Evolutionary conservation across 768 basidiomycete genomes (phyloP).

Genomic region (Tremella fuciformis): DNA sequence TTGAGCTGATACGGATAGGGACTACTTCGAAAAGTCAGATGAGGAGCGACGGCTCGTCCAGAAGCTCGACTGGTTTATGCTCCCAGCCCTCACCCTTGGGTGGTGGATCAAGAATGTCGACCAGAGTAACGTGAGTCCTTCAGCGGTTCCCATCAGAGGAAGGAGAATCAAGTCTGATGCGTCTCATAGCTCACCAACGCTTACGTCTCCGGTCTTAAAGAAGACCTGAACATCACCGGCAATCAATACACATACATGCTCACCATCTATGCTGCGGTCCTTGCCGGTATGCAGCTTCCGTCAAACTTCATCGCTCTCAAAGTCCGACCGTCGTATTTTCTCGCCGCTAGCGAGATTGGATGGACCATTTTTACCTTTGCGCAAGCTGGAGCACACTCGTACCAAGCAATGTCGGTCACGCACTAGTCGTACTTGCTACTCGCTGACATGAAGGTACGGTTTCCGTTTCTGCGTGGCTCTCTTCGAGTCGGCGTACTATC

Average conservation of each 20-base stretch:
- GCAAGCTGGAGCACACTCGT: constrained; percentile 21
- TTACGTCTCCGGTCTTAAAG: constrained; percentile 35
- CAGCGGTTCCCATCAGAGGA: no score
- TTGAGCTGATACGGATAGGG: not conserved
- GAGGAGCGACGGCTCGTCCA: constrained; percentile 28
- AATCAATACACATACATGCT: constrained; percentile 29
- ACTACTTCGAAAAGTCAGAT: constrained; percentile 29
- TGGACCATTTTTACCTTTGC: constrained; percentile 28
- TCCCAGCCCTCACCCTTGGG: constrained; percentile 27
- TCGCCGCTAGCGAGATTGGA: constrained; percentile 19
- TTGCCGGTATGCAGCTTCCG: constrained; percentile 19
- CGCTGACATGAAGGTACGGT: constrained; percentile 16
- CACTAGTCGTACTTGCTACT: not conserved
- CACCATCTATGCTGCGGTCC: constrained; percentile 25
- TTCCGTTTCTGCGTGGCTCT: constrained; percentile 23
- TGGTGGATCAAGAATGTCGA: constrained; percentile 33
- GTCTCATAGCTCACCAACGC: constrained; percentile 14
- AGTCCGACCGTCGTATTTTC: constrained; percentile 18
- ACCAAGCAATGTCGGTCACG: constrained; percentile 18
- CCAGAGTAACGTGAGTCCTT: constrained; percentile 21
- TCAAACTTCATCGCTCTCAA: constrained; percentile 20
- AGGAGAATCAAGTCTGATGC: no score
- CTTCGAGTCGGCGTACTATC: constrained; percentile 27
- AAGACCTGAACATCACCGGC: constrained; percentile 29
- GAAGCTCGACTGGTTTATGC: constrained; percentile 31